Base-by-base conservation (phyloP, 2,329 filamentous ascomycete genomes). In the Penicillium verrucosum region DNA sequence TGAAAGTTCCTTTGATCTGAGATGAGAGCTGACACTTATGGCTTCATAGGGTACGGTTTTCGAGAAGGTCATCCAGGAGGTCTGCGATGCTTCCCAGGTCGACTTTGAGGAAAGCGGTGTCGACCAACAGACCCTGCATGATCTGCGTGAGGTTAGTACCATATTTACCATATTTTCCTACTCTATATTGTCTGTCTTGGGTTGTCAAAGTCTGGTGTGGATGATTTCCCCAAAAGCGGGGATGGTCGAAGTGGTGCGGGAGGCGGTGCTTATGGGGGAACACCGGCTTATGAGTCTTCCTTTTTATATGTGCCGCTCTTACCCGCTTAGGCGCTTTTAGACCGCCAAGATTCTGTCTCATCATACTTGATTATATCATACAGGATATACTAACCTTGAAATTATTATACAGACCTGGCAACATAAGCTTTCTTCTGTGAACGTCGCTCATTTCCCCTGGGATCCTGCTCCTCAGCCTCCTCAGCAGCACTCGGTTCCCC, bases 91-190 rank as follows among this genome's bases (percentile, higher is more conserved):
- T 65, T 97, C 93, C 70, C 85, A 90, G 70, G 89, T 93, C 70
- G 94, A 97, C 77, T 97, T 99, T 73, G 94, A 99, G 75, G 94
- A 99, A 78, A 91, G 89, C 67, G 94, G 94, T 68, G 89, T 97
- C 63, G 91, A 96, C 68, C 89, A 93, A 74, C 81, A 85, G 66
- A 93, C 93, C 50, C 80, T 99, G 69, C 86, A 93, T 65, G 90
- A 96, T 74, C 81, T 99, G 81, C 88, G 87, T 76, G 83, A 88
- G 85, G 93, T 97, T 81, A 83, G 89, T 80, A 56, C 41, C 59
- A 45, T 59, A 34, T 54, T 51, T 80, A 56, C 41, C 59, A 45
- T 59, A 34, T 54, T 51, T 46, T 42, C 18, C 41, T 45, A 40
- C 11, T 52, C 57, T 51, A 36, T 57, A 54, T 52, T 30, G 36